Percentiles rank a stretch among this genome's conserved stretches.
phyloP scores from a whole-genome alignment of 257 asterid genomes.

The Plantago elongata region DNA sequence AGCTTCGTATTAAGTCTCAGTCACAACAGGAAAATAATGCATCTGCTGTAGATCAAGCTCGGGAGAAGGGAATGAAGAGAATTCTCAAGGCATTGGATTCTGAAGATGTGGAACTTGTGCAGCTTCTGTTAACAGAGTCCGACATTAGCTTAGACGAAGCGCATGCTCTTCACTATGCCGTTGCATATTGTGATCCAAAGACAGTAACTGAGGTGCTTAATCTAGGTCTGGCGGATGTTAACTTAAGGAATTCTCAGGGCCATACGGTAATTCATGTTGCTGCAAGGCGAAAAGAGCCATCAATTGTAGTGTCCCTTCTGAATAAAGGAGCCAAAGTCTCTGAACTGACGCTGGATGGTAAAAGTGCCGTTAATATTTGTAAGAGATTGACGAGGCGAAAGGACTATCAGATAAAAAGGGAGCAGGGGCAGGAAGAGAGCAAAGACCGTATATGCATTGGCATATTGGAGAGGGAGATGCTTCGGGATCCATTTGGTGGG shows the following conservation, averaged over 20 bases:
- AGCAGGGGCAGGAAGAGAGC: conserved; percentile 55
- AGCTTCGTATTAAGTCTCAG: conserved; percentile 27
- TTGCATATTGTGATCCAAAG: conserved; percentile 69
- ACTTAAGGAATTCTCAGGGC: conserved; percentile 47
- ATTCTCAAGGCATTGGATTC: conserved; percentile 67
- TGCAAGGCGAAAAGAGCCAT: conserved; percentile 62
- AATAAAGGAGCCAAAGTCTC: conserved; percentile 54
- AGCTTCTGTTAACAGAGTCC: conserved; percentile 58
- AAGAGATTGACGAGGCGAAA: conserved; percentile 57
- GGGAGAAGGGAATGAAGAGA: conserved; percentile 47
- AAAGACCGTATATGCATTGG: conserved; percentile 64
- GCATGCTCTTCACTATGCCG: conserved; percentile 66
- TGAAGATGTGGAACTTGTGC: conserved; percentile 63
- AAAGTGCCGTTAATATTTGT: conserved; percentile 47
- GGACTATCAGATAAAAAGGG: conserved; percentile 55
- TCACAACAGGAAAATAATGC: conserved; percentile 28
- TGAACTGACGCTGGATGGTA: conserved; percentile 48
- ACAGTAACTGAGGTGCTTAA: conserved; percentile 58
- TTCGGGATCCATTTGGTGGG: conserved; percentile 41
- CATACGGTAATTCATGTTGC: conserved; percentile 60
- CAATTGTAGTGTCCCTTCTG: conserved; percentile 59
- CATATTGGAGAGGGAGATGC: conserved; percentile 69
- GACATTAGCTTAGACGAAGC: conserved; percentile 59
- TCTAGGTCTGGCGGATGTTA: conserved; percentile 53
- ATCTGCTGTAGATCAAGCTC: conserved; percentile 26